Conservation (phyloP, 306 rosid species). For the Medicago ruthenica region DNA sequence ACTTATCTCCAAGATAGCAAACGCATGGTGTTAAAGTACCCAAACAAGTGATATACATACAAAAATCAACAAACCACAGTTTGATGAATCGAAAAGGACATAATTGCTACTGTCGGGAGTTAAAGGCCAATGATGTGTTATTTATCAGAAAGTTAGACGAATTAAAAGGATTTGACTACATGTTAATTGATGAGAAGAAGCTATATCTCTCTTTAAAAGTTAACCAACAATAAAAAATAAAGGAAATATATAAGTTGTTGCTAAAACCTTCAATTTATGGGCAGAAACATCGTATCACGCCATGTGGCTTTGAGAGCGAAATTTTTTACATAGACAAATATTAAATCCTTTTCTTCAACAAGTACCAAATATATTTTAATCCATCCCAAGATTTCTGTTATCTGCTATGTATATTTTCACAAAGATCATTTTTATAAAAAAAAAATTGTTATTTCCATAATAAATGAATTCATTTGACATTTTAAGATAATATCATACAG, state of each 20-base stretch:
- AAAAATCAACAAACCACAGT: constrained; percentile 5
- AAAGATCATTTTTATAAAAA: not conserved
- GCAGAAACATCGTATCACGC: constrained; percentile 22
- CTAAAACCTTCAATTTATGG: not conserved
- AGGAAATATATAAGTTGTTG: not conserved
- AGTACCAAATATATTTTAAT: not conserved
- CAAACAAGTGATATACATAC: constrained; percentile 32
- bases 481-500: not conserved
- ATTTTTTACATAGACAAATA: constrained; percentile 6
- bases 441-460: not conserved
- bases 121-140: not conserved
- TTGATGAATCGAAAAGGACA: constrained; percentile 4
- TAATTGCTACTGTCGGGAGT: constrained; percentile 1
- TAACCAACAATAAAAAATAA: constrained; percentile 1
- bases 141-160: constrained; percentile 12
- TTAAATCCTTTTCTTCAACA: constrained; percentile 8
- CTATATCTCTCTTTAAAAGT: not conserved
- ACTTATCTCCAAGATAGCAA: constrained; percentile 16
- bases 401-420: not conserved
- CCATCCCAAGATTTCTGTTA: not conserved
- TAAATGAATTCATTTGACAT: constrained; percentile 2
- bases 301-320: constrained; percentile 2
- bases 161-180: constrained; percentile 1
- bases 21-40: constrained; percentile 13
- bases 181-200: not conserved